phyloP scores from a whole-genome alignment of 1,139 yeast genomes.

The Kodamaea sp. region DNA sequence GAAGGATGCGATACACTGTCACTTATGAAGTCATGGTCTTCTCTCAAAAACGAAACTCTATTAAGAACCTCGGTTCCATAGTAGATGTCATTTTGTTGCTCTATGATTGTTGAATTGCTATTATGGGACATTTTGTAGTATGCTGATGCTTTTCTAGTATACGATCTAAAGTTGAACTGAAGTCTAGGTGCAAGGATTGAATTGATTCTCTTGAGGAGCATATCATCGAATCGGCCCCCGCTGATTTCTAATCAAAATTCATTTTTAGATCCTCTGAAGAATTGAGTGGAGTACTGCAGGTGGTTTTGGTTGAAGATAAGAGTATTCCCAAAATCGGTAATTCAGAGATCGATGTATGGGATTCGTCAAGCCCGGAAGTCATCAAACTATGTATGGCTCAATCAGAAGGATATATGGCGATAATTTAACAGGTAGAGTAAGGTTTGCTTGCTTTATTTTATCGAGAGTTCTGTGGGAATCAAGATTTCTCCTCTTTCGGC shows the following conservation, averaged over 20 bases:
- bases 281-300: too few relatives aligned
- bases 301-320: too few relatives aligned
- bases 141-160: not conserved
- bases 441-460: too few relatives aligned
- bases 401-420: too few relatives aligned
- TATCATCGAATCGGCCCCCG: not conserved
- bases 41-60: constrained; percentile 77
- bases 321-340: too few relatives aligned
- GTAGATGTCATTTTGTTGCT: constrained; percentile 36
- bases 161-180: not conserved
- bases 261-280: too few relatives aligned
- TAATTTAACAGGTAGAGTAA: too few relatives aligned
- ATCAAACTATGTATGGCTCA: too few relatives aligned
- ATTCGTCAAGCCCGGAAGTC: too few relatives aligned
- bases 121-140: constrained; percentile 14
- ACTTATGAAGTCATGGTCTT: constrained; percentile 59
- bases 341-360: too few relatives aligned
- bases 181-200: not conserved
- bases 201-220: not conserved
- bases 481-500: too few relatives aligned
- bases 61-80: constrained; percentile 63
- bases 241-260: not conserved
- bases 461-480: too few relatives aligned
- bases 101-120: constrained; percentile 11
- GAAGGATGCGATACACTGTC: constrained; percentile 51